Percentiles rank a stretch among this genome's conserved stretches.
phyloP scores from a whole-genome alignment of 345 rosid genomes.

The Kandelia obovata region DNA sequence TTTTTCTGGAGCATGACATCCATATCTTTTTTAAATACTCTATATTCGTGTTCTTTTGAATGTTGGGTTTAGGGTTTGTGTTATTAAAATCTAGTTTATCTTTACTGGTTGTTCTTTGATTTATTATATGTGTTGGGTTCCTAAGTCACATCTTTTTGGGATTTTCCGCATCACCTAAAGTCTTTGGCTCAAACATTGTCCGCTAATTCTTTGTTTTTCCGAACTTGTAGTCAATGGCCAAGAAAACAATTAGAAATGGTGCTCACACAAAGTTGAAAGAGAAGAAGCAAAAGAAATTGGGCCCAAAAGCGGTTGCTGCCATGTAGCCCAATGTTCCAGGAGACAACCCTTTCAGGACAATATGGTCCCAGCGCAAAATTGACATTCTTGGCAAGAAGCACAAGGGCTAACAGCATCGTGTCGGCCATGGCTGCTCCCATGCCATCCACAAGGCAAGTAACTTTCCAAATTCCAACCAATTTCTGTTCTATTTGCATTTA shows the following conservation, averaged over 20 bases:
- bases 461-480: neutral
- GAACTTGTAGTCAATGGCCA: slow-evolving; percentile 4
- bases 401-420: slow-evolving; percentile 76
- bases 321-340: slow-evolving; percentile 53
- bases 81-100: too few species aligned
- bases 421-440: slow-evolving; percentile 57
- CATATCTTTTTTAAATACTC: too few species aligned
- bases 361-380: slow-evolving; percentile 84
- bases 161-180: too few species aligned
- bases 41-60: too few species aligned
- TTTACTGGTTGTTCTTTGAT: too few species aligned
- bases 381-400: slow-evolving; percentile 82
- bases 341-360: slow-evolving; percentile 69
- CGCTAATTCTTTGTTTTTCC: too few species aligned
- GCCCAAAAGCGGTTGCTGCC: slow-evolving; percentile 48
- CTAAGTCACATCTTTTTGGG: too few species aligned
- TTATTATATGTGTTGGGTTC: too few species aligned
- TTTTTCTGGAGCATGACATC: too few species aligned
- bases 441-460: slow-evolving; percentile 56
- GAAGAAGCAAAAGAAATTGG: slow-evolving; percentile 37
- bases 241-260: slow-evolving; percentile 10
- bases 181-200: too few species aligned
- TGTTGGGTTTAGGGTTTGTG: too few species aligned
- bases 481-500: neutral
- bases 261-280: slow-evolving; percentile 11